Base-by-base conservation (phyloP, 1,284 basidiomycete genomes). In the Laetiporus sulphureus region DNA sequence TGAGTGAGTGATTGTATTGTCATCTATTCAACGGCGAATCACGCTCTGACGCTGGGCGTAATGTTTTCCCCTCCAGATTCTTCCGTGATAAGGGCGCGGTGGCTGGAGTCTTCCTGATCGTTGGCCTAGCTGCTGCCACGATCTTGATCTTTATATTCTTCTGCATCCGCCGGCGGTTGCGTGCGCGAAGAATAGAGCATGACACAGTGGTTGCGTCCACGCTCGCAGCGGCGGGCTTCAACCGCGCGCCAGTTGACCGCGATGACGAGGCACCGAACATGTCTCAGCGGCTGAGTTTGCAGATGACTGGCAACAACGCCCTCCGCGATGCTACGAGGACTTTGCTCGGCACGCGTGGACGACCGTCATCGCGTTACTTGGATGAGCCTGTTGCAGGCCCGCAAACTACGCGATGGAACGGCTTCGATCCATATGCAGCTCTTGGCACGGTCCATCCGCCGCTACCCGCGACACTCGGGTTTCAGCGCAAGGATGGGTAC, bases 31-130 rank as follows among this genome's bases (percentile, higher is more conserved):
- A n/a, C n/a, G n/a, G n/a, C n/a, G n/a, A n/a, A n/a, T n/a, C n/a
- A n/a, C n/a, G n/a, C n/a, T n/a, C n/a, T n/a, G n/a, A n/a, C n/a
- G n/a, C 29, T 40, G 25, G 40, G 47, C 38, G 51, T 45, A 36
- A 27, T 42, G 42, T 30, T 38, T 33, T 24, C 52, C 18, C 24
- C 2, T 16, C 8, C 52, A 86, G 83, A 43, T 89, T 89, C 60
- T 87, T 89, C 62, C 55, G 61, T 21, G 79, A 86, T 54, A 82
- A 78, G 27, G 83, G 83, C 18, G 85, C 84, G 11, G 85, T 89
- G 3, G 77, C 77, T 5, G 86, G 78, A 34, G 83, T 87, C 18
- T 89, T 88, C 54, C 71, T 84, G 29, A 73, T 88, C 23, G 82
- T 86, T 10, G 86, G 83, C 27, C 69, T 89, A 19, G 78, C 83